A percentile compares a stretch with the other conserved stretches of the same genome.
phyloP scores from a whole-genome alignment of 768 basidiomycete species.

The Suillus americanus region DNA sequence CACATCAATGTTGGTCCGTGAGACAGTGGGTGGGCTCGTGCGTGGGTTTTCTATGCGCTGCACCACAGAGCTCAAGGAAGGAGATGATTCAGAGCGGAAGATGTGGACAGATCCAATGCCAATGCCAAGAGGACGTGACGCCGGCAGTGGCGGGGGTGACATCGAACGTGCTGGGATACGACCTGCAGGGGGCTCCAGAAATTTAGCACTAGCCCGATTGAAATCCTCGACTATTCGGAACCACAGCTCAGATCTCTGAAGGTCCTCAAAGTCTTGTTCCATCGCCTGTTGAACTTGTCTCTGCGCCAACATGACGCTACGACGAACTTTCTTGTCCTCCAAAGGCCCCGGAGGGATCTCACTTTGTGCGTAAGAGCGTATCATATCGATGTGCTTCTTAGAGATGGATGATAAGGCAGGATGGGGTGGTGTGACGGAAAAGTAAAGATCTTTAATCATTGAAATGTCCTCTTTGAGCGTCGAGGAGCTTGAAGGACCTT shows the following conservation, averaged over 20 bases:
- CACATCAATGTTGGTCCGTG: slow-evolving; percentile 65
- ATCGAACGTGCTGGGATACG: slow-evolving; percentile 10
- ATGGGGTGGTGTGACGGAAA: slow-evolving; percentile 58
- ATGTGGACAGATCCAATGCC: slow-evolving; percentile 15
- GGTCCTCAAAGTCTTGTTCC: slow-evolving; percentile 90
- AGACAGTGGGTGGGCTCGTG: slow-evolving; percentile 18
- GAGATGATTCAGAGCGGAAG: slow-evolving; percentile 38
- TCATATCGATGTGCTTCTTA: slow-evolving; percentile 65
- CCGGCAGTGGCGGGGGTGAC: slow-evolving; percentile 15
- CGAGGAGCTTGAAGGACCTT: slow-evolving; percentile 52
- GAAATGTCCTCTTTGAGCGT: slow-evolving; percentile 84
- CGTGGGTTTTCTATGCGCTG: slow-evolving; percentile 21
- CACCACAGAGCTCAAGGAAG: slow-evolving; percentile 25
- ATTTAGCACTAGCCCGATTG: slow-evolving; percentile 32
- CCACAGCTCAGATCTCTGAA: slow-evolving; percentile 88
- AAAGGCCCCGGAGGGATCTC: slow-evolving; percentile 40
- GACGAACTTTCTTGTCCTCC: slow-evolving; percentile 59
- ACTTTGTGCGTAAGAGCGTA: slow-evolving; percentile 63
- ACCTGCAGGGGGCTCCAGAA: slow-evolving; percentile 1
- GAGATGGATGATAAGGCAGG: slow-evolving; percentile 64
- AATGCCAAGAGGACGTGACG: slow-evolving; percentile 16
- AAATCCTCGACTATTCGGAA: slow-evolving; percentile 83
- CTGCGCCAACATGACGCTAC: slow-evolving; percentile 83
- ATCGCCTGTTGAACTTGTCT: slow-evolving; percentile 83
- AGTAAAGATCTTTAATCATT: slow-evolving; percentile 89